A percentile compares a stretch with the other conserved stretches of the same genome.
Conservation (phyloP, 2,329 filamentous ascomycete species). For the Pyricularia sp. region DNA sequence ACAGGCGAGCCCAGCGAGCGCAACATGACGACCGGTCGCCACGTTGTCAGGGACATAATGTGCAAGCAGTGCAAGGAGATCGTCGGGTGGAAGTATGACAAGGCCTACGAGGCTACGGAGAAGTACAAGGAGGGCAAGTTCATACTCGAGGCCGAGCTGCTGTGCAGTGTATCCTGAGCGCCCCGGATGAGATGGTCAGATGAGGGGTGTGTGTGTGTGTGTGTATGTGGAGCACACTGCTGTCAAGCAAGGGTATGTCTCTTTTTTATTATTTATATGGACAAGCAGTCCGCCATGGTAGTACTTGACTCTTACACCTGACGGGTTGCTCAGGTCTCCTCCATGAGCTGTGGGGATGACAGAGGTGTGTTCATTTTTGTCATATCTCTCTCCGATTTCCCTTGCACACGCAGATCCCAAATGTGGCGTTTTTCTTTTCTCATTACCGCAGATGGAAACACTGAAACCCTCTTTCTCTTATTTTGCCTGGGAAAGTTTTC, state of each 20-base stretch:
- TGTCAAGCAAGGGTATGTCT: not conserved
- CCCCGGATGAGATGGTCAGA: not conserved
- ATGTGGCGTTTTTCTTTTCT: not conserved
- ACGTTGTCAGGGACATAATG: constrained; percentile 86
- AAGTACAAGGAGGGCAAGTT: constrained; percentile 99
- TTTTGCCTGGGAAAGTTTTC: not conserved
- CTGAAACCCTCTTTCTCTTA: no score
- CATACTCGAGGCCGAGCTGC: constrained; percentile 84
- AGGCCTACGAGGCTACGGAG: constrained; percentile 82
- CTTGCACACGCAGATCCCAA: not conserved
- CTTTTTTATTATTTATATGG: not conserved
- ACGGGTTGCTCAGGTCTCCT: not conserved
- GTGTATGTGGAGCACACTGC: not conserved
- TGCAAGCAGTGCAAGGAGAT: constrained; percentile 87
- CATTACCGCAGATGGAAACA: not conserved
- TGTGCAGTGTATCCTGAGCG: constrained; percentile 56
- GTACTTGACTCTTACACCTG: not conserved
- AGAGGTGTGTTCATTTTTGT: not conserved
- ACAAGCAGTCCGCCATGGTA: not conserved
- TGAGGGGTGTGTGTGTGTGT: not conserved
- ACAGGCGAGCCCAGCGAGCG: constrained; percentile 80
- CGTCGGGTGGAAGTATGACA: constrained; percentile 99
- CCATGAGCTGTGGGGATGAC: not conserved
- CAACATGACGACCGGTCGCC: constrained; percentile 94
- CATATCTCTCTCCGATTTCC: not conserved